Evolutionary conservation across 1,139 yeast species (phyloP), one percentile per base, ranked within the genome.

Genomic region (Geotrichum fermentans): DNA sequence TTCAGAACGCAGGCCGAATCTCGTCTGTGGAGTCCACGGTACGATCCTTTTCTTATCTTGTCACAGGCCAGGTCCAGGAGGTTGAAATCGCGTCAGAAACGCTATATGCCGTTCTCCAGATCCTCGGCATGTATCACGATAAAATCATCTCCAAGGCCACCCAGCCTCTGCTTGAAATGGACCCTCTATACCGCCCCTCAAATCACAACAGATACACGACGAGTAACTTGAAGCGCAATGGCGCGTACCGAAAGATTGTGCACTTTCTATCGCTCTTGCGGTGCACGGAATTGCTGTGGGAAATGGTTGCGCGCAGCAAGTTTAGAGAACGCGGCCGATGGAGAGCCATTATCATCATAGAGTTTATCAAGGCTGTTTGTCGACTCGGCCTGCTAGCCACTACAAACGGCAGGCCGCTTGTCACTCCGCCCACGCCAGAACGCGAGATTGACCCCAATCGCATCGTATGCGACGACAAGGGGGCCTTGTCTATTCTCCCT

Each of bases 31-130:
- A 71, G 54, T 61, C 66, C 14, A 62, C 68, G 3, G 54, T 70
- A 24, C 58, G 68, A 34, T 62, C 71, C 18, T 57, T 71, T 41
- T 61, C 67, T n/a, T 66, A 67, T 50, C 56, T 71, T 28, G 56
- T 69, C 16, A 74, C 75, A 0, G 73, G 73, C 8, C 66, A 71
- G 45, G 67, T 67, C 55, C 64, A 70, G 43, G 68, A 70, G 35
- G 70, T 67, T 33, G 75, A 71, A 50, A 57, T 68, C 21, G 68
- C 66, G 4, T 56, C 69, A 13, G 71, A 67, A 53, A 32, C 45
- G 49, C 57, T 67, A 30, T 66, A 64, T 43, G 61, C 73, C 10
- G 50, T 58, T 3, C 58, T 70, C 29, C 67, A 67, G 50, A 58
- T 71, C 6, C 56, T 71, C 24, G 70, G 71, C 16, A 52, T 68